These are phyloP conservation scores for Fusarium heterosporum DNA, from an alignment of 2,329 filamentous ascomycete genomes.

Conservation along the genomic window DNA sequence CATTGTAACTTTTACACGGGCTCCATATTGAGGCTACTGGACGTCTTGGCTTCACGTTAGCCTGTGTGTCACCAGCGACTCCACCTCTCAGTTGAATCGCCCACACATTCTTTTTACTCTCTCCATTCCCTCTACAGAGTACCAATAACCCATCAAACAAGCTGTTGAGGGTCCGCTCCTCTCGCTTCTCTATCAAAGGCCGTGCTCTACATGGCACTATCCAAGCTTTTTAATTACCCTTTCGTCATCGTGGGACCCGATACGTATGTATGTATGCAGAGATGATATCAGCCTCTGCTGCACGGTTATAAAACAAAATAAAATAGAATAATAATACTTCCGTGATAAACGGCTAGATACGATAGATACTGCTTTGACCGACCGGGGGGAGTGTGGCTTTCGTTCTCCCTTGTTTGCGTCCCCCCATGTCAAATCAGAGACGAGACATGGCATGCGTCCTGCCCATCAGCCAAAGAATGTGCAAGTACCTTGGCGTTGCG, in stretches of 20 bases:
- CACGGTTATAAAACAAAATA: neutral
- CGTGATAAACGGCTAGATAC: neutral
- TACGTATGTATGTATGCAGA: neutral
- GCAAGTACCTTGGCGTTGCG: conserved; percentile 23
- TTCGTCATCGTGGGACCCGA: neutral
- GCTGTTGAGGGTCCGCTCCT: conserved; percentile 6
- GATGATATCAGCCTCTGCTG: neutral
- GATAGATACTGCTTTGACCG: neutral
- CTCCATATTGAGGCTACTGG: neutral
- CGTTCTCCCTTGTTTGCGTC: too few species aligned
- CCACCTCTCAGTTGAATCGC: conserved; percentile 6
- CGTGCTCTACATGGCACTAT: conserved; percentile 14
- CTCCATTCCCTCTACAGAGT: neutral
- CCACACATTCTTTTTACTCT: conserved; percentile 12
- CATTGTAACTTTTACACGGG: too few species aligned
- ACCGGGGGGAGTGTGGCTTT: too few species aligned
- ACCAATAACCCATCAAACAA: conserved; percentile 19
- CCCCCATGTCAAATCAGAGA: neutral
- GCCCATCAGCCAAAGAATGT: conserved; percentile 27
- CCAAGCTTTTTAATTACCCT: neutral
- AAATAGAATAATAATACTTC: neutral
- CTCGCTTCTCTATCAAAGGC: conserved; percentile 1
- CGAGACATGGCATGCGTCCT: conserved; percentile 3
- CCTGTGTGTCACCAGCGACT: neutral
- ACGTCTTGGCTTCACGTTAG: neutral